phyloP scores from a whole-genome alignment of 2,329 filamentous ascomycete species.

The Fusarium sp. region DNA sequence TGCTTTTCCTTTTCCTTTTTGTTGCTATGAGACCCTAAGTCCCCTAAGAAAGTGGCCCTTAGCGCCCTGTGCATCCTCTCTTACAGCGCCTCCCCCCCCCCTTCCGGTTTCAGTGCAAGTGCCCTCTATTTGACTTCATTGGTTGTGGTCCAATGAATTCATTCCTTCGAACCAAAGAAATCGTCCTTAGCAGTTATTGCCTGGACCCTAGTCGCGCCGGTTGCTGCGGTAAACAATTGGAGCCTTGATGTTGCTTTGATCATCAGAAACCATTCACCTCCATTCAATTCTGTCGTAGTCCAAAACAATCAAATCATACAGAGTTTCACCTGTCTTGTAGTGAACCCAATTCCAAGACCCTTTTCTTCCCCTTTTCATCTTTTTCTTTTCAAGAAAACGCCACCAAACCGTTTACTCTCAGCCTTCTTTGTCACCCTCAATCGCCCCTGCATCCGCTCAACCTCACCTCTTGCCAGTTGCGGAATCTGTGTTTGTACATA shows the following conservation, averaged over 20 bases:
- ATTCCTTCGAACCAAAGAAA: background rate
- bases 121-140: slow-evolving; percentile 35
- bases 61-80: slow-evolving; percentile 26
- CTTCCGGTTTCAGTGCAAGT: slow-evolving; percentile 44
- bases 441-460: slow-evolving; percentile 31
- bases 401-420: slow-evolving; percentile 8
- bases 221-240: slow-evolving; percentile 53
- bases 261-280: slow-evolving; percentile 30
- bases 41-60: slow-evolving; percentile 25
- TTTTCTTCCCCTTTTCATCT: slow-evolving; percentile 13
- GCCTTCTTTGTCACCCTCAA: slow-evolving; percentile 16
- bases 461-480: slow-evolving; percentile 43
- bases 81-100: slow-evolving; percentile 26
- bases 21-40: slow-evolving; percentile 38
- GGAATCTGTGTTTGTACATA: slow-evolving; percentile 39
- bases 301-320: slow-evolving; percentile 29
- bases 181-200: background rate
- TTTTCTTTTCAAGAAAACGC: slow-evolving; percentile 12
- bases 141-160: slow-evolving; percentile 19
- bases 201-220: slow-evolving; percentile 39
- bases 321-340: slow-evolving; percentile 11
- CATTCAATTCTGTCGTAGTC: slow-evolving; percentile 24
- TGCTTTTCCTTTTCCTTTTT: slow-evolving; percentile 42
- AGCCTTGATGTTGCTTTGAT: slow-evolving; percentile 35
- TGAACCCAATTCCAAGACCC: slow-evolving; percentile 13